Conservation (phyloP, 805 yeast species). For the Candida broadrunensis region DNA sequence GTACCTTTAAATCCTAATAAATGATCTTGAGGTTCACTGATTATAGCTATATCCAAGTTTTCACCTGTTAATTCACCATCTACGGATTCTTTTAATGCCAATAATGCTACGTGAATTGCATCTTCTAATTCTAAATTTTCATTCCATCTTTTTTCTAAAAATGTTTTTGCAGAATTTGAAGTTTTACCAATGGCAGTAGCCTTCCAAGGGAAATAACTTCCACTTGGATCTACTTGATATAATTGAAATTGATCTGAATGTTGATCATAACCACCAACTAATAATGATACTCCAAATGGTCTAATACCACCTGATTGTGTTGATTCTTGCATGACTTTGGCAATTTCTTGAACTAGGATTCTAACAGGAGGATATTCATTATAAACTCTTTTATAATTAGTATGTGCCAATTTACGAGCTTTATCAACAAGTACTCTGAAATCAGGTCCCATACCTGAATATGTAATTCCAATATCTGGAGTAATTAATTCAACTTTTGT, state of each 20-base stretch:
- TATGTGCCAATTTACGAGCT: constrained; percentile 90
- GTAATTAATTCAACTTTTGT: constrained; percentile 81
- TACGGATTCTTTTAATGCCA: constrained; percentile 92
- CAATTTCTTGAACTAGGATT: constrained; percentile 89
- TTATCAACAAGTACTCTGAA: constrained; percentile 91
- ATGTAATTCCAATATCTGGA: constrained; percentile 95
- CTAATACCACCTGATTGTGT: constrained; percentile 98
- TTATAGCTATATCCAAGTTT: constrained; percentile 86
- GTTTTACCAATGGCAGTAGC: constrained; percentile 99
- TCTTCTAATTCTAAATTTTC: constrained; percentile 96
- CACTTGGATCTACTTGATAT: constrained; percentile 97
- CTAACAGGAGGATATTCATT: constrained; percentile 97
- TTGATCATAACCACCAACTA: constrained; percentile 93
- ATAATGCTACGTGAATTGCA: constrained; percentile 92
- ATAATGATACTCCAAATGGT: constrained; percentile 94
- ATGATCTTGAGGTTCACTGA: constrained; percentile 79
- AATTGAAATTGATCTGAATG: constrained; percentile 65
- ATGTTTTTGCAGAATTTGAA: constrained; percentile 93
- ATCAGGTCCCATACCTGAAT: constrained; percentile 99
- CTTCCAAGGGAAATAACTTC: constrained; percentile 98
- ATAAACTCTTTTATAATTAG: constrained; percentile 87
- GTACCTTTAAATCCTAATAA: constrained; percentile 86
- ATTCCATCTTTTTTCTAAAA: constrained; percentile 97
- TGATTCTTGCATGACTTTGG: constrained; percentile 97
- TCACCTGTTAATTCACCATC: constrained; percentile 98